phyloP scores from a whole-genome alignment of 2,329 filamentous ascomycete species.

The Teratosphaeriaceae sp. region DNA sequence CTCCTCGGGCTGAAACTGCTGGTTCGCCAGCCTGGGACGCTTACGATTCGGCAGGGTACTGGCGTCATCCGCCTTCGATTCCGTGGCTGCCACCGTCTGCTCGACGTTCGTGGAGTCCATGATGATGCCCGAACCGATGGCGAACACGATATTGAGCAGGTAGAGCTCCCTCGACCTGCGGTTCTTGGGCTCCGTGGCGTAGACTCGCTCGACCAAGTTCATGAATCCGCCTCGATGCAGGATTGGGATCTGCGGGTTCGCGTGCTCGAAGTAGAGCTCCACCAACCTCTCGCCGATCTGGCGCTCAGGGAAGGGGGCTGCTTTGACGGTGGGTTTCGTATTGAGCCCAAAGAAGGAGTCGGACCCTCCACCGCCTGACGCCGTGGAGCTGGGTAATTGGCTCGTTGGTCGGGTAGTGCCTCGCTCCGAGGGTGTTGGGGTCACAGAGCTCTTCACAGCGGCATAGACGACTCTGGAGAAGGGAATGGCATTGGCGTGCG shows the following conservation, averaged over 20 bases:
- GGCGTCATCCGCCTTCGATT: constrained; percentile 29
- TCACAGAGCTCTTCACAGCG: constrained; percentile 72
- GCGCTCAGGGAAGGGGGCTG: constrained; percentile 74
- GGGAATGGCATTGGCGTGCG: constrained; percentile 82
- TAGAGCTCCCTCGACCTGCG: constrained; percentile 79
- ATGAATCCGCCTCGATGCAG: constrained; percentile 85
- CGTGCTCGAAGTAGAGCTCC: constrained; percentile 87
- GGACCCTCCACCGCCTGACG: constrained; percentile 59
- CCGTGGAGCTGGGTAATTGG: constrained; percentile 41
- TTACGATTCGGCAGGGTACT: constrained; percentile 31
- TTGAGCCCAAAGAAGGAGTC: constrained; percentile 98
- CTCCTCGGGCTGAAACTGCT: constrained; percentile 70
- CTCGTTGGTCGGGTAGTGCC: constrained; percentile 51
- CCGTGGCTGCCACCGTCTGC: constrained; percentile 6
- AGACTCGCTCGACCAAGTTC: constrained; percentile 77
- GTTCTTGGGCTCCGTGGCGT: constrained; percentile 59
- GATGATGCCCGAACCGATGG: constrained; percentile 90
- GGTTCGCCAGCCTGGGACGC: constrained; percentile 46
- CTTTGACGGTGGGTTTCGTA: constrained; percentile 79
- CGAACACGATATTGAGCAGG: constrained; percentile 93
- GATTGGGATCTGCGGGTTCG: constrained; percentile 92
- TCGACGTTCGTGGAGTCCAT: constrained; percentile 48
- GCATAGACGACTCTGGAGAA: constrained; percentile 93
- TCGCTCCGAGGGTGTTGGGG: constrained; percentile 55
- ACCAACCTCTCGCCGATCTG: constrained; percentile 67